phyloP scores from a whole-genome alignment of 352 stramenopile genomes.

The Globisporangium sylvaticum region DNA sequence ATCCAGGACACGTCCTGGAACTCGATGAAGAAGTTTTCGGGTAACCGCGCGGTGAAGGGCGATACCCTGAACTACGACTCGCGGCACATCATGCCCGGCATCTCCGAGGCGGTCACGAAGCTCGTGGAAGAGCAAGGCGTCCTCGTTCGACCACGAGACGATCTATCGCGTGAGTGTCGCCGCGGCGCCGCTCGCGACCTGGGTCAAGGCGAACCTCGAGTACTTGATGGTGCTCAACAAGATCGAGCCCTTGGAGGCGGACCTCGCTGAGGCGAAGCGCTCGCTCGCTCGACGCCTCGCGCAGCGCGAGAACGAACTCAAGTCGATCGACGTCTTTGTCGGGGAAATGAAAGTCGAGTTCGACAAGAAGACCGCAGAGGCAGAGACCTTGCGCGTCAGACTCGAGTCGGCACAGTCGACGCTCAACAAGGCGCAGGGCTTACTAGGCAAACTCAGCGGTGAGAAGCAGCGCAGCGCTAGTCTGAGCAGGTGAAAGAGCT shows the following conservation, averaged over 20 bases:
- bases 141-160: conserved; percentile 91
- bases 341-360: conserved; percentile 92
- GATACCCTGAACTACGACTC: conserved; percentile 96
- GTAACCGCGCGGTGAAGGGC: conserved; percentile 94
- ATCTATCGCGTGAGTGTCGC: conserved; percentile 94
- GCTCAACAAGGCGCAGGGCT: conserved; percentile 88
- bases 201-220: conserved; percentile 95
- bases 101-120: conserved; percentile 90
- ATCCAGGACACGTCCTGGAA: conserved; percentile 96
- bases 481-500: conserved; percentile 88
- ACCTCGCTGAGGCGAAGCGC: conserved; percentile 86
- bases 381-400: conserved; percentile 85
- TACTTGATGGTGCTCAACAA: conserved; percentile 96
- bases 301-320: conserved; percentile 89
- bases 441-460: conserved; percentile 89
- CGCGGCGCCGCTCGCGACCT: conserved; percentile 91
- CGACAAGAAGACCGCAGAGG: conserved; percentile 89
- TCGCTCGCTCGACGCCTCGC: conserved; percentile 81
- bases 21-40: conserved; percentile 96
- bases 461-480: conserved; percentile 89
- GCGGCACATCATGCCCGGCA: conserved; percentile 87
- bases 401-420: conserved; percentile 87
- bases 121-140: conserved; percentile 90
- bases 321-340: conserved; percentile 87
- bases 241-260: conserved; percentile 90